Conservation (phyloP, 345 rosid genomes). For the Citrus medica region DNA sequence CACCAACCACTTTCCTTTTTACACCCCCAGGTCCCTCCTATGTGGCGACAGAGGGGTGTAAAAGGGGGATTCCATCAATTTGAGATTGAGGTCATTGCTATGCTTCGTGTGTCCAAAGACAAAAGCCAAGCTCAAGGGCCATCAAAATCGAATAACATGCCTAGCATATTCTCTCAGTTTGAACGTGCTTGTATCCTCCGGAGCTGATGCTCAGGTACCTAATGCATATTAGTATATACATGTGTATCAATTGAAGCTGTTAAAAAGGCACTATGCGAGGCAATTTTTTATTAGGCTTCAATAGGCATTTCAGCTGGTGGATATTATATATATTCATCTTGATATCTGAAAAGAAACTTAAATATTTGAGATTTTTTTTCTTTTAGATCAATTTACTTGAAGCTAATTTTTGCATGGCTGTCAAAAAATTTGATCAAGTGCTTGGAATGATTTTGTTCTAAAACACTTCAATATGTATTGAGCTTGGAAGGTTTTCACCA, state of each 20-base stretch:
- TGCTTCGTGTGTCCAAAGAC: conserved; percentile 1
- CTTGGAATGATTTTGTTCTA: background rate
- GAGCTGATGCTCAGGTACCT: conserved; percentile 17
- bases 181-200: conserved; percentile 12
- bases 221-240: background rate
- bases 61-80: background rate
- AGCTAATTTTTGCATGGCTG: background rate
- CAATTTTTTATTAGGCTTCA: background rate
- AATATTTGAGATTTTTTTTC: too few species aligned
- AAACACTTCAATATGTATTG: background rate
- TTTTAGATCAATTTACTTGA: background rate
- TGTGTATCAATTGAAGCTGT: background rate
- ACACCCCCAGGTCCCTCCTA: too few species aligned
- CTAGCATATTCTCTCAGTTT: conserved; percentile 12
- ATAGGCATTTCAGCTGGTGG: background rate
- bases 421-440: background rate
- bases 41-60: too few species aligned
- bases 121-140: conserved; percentile 16
- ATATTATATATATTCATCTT: background rate
- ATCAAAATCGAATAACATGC: conserved; percentile 10
- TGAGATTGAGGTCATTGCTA: background rate
- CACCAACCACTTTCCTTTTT: background rate
- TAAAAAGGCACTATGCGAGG: background rate
- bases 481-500: background rate
- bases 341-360: background rate